A percentile compares a stretch with the other conserved stretches of the same genome.
Conservation (phyloP, 345 rosid genomes). For the Geranium rotundifolium region DNA sequence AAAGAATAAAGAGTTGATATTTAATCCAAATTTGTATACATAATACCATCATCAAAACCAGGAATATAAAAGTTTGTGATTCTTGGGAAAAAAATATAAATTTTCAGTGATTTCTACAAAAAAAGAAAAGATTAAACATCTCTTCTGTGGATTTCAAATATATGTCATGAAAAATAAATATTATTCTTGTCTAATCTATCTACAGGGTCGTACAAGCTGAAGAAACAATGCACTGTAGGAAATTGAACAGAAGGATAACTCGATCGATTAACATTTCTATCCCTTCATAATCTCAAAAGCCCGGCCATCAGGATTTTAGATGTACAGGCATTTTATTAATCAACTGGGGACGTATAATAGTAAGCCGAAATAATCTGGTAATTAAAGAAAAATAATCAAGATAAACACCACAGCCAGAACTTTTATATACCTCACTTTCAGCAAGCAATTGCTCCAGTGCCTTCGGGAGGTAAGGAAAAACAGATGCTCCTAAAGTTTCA, state of each 20-base stretch:
- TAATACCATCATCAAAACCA: not conserved
- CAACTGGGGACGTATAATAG: not conserved
- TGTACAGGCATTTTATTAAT: too few relatives aligned
- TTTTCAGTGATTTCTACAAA: too few relatives aligned
- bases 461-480: conserved; percentile 90
- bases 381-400: conserved; percentile 2
- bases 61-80: not conserved
- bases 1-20: not conserved
- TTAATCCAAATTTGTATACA: not conserved
- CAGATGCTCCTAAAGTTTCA: conserved; percentile 80
- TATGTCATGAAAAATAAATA: too few relatives aligned
- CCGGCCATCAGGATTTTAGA: too few relatives aligned
- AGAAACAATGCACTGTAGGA: not conserved
- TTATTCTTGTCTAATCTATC: not conserved
- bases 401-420: conserved; percentile 1
- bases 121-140: too few relatives aligned
- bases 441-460: conserved; percentile 83
- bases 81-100: not conserved
- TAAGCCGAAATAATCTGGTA: not conserved
- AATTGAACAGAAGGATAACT: not conserved
- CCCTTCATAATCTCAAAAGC: not conserved
- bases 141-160: too few relatives aligned
- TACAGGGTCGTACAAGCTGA: not conserved
- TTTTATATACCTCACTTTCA: conserved; percentile 67
- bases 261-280: not conserved